Evolutionary conservation across 805 yeast genomes (phyloP).

Genomic region (Kregervanrija pseudodelftensis): DNA sequence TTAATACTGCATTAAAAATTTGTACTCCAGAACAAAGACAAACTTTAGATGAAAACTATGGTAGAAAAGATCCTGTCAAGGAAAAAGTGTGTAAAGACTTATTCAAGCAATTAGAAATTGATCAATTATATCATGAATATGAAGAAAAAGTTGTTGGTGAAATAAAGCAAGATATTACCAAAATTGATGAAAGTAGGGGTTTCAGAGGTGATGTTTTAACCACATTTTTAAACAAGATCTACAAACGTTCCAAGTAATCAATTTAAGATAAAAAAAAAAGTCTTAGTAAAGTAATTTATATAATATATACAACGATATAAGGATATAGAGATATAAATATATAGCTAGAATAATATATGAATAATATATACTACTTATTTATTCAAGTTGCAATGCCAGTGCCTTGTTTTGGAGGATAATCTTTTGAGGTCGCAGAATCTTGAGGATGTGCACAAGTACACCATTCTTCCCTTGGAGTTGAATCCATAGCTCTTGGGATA

Average conservation of each 20-base stretch:
- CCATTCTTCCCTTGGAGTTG: slow-evolving; percentile 31
- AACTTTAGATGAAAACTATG: slow-evolving; percentile 82
- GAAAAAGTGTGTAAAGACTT: slow-evolving; percentile 69
- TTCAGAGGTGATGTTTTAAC: slow-evolving; percentile 82
- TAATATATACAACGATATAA: background rate
- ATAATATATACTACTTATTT: background rate
- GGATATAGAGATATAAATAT: background rate
- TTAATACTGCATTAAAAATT: slow-evolving; percentile 82
- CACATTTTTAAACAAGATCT: slow-evolving; percentile 80
- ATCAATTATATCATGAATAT: slow-evolving; percentile 63
- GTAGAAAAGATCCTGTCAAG: slow-evolving; percentile 61
- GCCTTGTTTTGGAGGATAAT: slow-evolving; percentile 32
- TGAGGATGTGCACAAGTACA: slow-evolving; percentile 27
- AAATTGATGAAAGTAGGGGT: slow-evolving; percentile 86
- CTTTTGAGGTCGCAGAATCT: slow-evolving; percentile 20
- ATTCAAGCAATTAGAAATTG: slow-evolving; percentile 68
- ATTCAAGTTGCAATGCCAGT: slow-evolving; percentile 19
- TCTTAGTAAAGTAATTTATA: too few relatives aligned
- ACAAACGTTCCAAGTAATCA: slow-evolving; percentile 79
- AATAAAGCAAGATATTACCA: slow-evolving; percentile 56
- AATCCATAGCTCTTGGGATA: slow-evolving; percentile 34
- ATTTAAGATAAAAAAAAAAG: too few relatives aligned
- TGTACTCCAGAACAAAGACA: slow-evolving; percentile 77
- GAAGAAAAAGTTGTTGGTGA: slow-evolving; percentile 72
- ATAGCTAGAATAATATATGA: background rate